Evolutionary conservation across 768 basidiomycete genomes (phyloP).

Genomic region (Trametes maxima): DNA sequence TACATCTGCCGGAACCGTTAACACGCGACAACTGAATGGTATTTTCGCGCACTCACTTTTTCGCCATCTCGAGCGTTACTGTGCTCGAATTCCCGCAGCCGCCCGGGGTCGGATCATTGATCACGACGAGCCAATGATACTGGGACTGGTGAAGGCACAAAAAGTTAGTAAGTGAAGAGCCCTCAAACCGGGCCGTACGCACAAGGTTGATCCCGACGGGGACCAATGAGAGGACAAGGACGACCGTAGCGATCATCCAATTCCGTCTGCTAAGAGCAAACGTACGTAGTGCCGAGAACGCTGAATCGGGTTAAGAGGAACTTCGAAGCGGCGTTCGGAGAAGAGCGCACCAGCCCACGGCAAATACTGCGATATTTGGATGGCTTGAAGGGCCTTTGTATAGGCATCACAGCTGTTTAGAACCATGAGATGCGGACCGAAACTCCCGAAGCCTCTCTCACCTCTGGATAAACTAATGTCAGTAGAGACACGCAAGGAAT

Average conservation of each 20-base stretch:
- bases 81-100: constrained; percentile 4
- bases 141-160: neutral
- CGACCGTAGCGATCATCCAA: neutral
- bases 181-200: neutral
- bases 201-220: constrained; percentile 11
- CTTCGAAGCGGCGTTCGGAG: neutral
- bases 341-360: constrained; percentile 13
- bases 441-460: neutral
- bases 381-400: constrained; percentile 1
- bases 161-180: neutral
- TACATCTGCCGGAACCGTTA: neutral
- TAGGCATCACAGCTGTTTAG: neutral
- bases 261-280: constrained; percentile 5
- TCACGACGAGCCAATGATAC: constrained; percentile 7
- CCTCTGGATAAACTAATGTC: neutral
- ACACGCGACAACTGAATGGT: neutral
- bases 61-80: neutral
- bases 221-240: constrained; percentile 8
- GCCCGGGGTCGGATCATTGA: neutral
- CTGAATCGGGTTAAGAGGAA: neutral
- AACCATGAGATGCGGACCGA: neutral
- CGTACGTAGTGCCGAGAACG: constrained; percentile 10
- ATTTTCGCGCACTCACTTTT: neutral
- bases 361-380: constrained; percentile 5
- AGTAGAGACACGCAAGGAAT: neutral